phyloP scores from a whole-genome alignment of 2,329 filamentous ascomycete species.

The Berkeleyomyces basicola region DNA sequence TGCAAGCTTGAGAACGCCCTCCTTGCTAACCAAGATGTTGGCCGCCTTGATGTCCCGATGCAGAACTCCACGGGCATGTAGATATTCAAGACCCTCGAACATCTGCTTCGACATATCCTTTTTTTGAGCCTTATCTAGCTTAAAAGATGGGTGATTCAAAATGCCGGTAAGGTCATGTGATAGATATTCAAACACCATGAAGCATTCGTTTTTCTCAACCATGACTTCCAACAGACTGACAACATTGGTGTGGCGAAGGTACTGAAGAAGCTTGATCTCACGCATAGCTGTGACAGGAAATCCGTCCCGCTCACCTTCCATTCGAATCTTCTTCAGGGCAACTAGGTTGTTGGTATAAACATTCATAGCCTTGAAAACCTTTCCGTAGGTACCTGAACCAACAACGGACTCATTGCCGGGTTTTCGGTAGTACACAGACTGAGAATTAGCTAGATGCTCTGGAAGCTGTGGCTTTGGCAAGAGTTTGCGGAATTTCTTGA shows the following conservation, averaged over 20 bases:
- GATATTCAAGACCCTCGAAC: constrained; percentile 84
- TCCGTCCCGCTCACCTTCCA: constrained; percentile 83
- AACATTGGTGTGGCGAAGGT: constrained; percentile 64
- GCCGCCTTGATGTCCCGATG: constrained; percentile 97
- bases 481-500: constrained; percentile 49
- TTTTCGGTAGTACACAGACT: constrained; percentile 87
- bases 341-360: constrained; percentile 77
- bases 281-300: constrained; percentile 83
- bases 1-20: constrained; percentile 77
- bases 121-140: constrained; percentile 67
- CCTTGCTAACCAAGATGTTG: constrained; percentile 86
- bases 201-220: constrained; percentile 97
- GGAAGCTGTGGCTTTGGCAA: constrained; percentile 57
- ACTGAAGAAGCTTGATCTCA: constrained; percentile 84
- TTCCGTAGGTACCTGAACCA: constrained; percentile 87
- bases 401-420: constrained; percentile 96
- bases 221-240: constrained; percentile 80
- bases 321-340: constrained; percentile 77
- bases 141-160: constrained; percentile 85
- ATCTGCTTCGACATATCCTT: constrained; percentile 88
- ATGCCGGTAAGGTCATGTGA: constrained; percentile 91
- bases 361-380: constrained; percentile 86
- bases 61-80: constrained; percentile 82
- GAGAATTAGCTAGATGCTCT: constrained; percentile 56
- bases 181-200: constrained; percentile 98